Evolutionary conservation across 2,329 filamentous ascomycete species (phyloP).

Genomic region (Calonectria henricotiae): DNA sequence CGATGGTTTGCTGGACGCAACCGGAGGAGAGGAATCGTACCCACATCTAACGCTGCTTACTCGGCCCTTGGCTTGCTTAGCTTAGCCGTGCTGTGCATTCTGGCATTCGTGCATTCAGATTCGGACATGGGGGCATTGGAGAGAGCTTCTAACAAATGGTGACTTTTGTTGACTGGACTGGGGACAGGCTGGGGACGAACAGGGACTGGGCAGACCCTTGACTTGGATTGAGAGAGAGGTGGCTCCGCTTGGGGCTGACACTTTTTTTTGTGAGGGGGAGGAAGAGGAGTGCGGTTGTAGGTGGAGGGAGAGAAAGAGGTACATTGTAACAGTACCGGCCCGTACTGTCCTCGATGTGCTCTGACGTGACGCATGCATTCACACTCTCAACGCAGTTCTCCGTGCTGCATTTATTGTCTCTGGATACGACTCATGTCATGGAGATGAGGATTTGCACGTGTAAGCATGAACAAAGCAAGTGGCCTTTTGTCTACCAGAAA

Average conservation of each 20-base stretch:
- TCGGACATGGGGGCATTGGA: conserved; percentile 20
- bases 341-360: conserved; percentile 13
- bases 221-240: conserved; percentile 27
- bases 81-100: conserved; percentile 24
- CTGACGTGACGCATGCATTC: conserved; percentile 37
- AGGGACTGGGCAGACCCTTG: conserved; percentile 32
- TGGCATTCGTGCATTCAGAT: conserved; percentile 24
- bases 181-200: conserved; percentile 27
- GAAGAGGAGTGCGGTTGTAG: conserved; percentile 8
- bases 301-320: conserved; percentile 21
- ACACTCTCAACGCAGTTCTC: conserved; percentile 3
- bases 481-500: conserved; percentile 17
- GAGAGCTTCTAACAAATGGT: conserved; percentile 16
- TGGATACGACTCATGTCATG: conserved; percentile 1
- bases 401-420: neutral
- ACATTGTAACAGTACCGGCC: conserved; percentile 8
- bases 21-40: conserved; percentile 7
- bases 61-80: conserved; percentile 24
- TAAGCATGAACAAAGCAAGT: neutral
- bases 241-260: conserved; percentile 33
- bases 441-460: neutral
- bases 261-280: conserved; percentile 34
- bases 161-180: conserved; percentile 35
- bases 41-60: conserved; percentile 30
- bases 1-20: conserved; percentile 24